Percentiles rank a stretch among this genome's conserved stretches.
Evolutionary conservation across 2,329 filamentous ascomycete genomes (phyloP).

Genomic region (Thelonectria rubi): DNA sequence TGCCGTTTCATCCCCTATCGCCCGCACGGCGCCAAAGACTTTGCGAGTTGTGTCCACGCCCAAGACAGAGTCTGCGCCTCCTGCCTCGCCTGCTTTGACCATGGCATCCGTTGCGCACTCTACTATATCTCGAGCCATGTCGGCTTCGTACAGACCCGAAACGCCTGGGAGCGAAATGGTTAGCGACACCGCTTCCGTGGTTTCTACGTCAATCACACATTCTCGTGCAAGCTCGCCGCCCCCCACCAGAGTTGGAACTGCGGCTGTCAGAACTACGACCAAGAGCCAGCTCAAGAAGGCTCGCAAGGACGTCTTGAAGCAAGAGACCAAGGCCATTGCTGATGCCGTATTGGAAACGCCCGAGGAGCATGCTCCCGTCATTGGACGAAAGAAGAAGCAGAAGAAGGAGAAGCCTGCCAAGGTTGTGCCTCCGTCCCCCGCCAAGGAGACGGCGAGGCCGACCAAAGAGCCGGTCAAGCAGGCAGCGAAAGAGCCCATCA

Average conservation of each 20-base stretch:
- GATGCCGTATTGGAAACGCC: constrained; percentile 62
- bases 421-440: constrained; percentile 21
- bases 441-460: constrained; percentile 28
- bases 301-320: constrained; percentile 72
- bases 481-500: constrained; percentile 15
- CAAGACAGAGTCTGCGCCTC: constrained; percentile 65
- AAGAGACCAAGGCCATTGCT: constrained; percentile 65
- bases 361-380: constrained; percentile 73
- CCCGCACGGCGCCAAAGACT: constrained; percentile 68
- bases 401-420: constrained; percentile 72
- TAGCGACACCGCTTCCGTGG: constrained; percentile 79
- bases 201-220: constrained; percentile 74
- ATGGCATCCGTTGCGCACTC: constrained; percentile 45
- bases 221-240: constrained; percentile 78
- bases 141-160: constrained; percentile 64
- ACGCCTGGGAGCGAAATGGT: constrained; percentile 78
- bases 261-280: constrained; percentile 73
- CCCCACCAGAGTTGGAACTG: constrained; percentile 70
- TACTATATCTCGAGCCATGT: constrained; percentile 44
- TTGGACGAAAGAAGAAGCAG: constrained; percentile 85
- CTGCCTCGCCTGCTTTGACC: constrained; percentile 45
- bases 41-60: constrained; percentile 75
- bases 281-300: constrained; percentile 84
- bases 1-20: constrained; percentile 58
- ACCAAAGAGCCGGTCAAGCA: constrained; percentile 26